Conservation (phyloP, 2,329 filamentous ascomycete species). For the Gliomastix tumulicola region DNA sequence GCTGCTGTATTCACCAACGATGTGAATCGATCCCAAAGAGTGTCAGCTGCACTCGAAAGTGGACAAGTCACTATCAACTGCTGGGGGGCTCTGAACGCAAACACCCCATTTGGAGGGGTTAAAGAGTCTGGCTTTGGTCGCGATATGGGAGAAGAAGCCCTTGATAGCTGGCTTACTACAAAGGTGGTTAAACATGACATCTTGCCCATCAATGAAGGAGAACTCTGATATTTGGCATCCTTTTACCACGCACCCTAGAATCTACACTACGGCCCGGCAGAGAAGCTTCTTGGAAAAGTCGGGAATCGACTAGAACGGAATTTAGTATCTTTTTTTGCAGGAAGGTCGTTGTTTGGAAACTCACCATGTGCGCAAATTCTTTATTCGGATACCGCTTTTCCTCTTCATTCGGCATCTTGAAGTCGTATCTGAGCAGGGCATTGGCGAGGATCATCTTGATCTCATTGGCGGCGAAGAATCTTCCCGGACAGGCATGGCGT, state of each 20-base stretch:
- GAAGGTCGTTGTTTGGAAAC: too few species aligned
- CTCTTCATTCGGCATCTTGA: conserved; percentile 13
- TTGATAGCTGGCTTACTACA: background rate
- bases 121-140: conserved; percentile 53
- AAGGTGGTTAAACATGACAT: background rate
- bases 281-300: conserved; percentile 2
- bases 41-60: background rate
- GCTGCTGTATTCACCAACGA: background rate
- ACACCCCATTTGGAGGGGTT: conserved; percentile 31
- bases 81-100: conserved; percentile 3
- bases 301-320: conserved; percentile 1
- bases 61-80: background rate
- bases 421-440: conserved; percentile 20
- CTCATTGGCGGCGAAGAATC: conserved; percentile 34
- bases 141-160: conserved; percentile 30
- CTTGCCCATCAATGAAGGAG: background rate
- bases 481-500: conserved; percentile 29
- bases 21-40: background rate
- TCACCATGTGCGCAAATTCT: conserved; percentile 5
- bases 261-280: too few species aligned
- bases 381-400: conserved; percentile 28
- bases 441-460: conserved; percentile 32
- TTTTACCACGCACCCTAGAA: too few species aligned
- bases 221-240: too few species aligned
- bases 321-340: background rate